Evolutionary conservation across 2,329 filamentous ascomycete species (phyloP).

Genomic region (Stemphylium vesicarium): DNA sequence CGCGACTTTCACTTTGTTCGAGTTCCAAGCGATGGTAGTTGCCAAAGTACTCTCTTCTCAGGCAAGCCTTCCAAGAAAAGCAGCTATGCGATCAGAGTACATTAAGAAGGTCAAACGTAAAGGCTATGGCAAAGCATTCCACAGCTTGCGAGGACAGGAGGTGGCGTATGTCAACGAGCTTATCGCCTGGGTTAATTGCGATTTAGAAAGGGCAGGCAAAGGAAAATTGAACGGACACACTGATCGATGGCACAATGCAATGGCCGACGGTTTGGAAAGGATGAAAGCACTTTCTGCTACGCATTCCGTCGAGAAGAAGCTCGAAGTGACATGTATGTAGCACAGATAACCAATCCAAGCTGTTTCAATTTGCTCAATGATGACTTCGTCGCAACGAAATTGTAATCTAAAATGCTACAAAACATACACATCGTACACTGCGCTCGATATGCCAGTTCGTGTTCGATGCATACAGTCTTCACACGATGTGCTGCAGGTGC

Average conservation of each 20-base stretch:
- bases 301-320: neutral
- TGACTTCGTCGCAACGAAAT: too few relatives aligned
- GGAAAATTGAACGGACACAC: conserved; percentile 44
- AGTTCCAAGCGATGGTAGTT: conserved; percentile 70
- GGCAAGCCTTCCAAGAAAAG: conserved; percentile 54
- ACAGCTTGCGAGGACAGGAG: conserved; percentile 52
- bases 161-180: conserved; percentile 51
- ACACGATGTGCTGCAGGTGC: neutral
- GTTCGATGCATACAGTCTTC: too few relatives aligned
- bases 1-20: conserved; percentile 72
- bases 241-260: conserved; percentile 44
- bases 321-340: conserved; percentile 20
- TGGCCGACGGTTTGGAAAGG: conserved; percentile 39
- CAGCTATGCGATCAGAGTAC: conserved; percentile 54
- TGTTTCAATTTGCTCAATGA: too few relatives aligned
- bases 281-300: conserved; percentile 40
- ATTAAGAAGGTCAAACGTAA: conserved; percentile 43
- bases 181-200: conserved; percentile 48
- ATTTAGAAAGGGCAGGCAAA: conserved; percentile 26
- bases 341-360: neutral
- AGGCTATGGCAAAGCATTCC: conserved; percentile 53
- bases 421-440: too few relatives aligned
- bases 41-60: conserved; percentile 63
- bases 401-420: neutral
- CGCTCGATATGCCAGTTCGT: neutral